Conservation (phyloP, 2,329 filamentous ascomycete species). For the Dendryphion nanum region DNA sequence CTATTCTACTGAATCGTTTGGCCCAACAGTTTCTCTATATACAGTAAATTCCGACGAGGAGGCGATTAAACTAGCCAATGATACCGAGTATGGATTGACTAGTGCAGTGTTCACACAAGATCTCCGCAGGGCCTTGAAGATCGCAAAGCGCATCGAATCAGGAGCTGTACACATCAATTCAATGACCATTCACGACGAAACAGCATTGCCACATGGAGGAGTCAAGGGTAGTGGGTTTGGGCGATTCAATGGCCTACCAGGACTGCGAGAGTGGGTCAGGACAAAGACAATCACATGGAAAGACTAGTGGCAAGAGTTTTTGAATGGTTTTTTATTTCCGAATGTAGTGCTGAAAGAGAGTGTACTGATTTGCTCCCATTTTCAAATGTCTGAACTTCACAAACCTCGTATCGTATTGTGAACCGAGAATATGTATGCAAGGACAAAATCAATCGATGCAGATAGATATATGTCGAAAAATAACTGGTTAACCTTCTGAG, state of each 20-base stretch:
- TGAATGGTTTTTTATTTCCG: too few species aligned
- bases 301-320: too few species aligned
- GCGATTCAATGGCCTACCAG: constrained; percentile 17
- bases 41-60: constrained; percentile 64
- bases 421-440: too few species aligned
- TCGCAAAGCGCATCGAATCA: constrained; percentile 16
- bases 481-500: too few species aligned
- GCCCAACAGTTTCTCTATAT: constrained; percentile 65
- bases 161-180: constrained; percentile 40
- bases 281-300: constrained; percentile 23
- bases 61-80: constrained; percentile 69
- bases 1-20: constrained; percentile 71
- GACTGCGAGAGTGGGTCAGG: constrained; percentile 42
- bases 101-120: constrained; percentile 22
- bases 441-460: too few species aligned
- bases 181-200: constrained; percentile 34
- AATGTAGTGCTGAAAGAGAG: too few species aligned
- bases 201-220: constrained; percentile 24
- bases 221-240: constrained; percentile 45
- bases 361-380: too few species aligned
- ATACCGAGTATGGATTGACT: constrained; percentile 62
- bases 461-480: too few species aligned
- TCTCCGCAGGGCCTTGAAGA: constrained; percentile 8
- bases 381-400: too few species aligned
- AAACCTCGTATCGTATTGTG: too few species aligned